phyloP scores from a whole-genome alignment of 176 grass and related monocot genomes.

The Ensete ventricosum region DNA sequence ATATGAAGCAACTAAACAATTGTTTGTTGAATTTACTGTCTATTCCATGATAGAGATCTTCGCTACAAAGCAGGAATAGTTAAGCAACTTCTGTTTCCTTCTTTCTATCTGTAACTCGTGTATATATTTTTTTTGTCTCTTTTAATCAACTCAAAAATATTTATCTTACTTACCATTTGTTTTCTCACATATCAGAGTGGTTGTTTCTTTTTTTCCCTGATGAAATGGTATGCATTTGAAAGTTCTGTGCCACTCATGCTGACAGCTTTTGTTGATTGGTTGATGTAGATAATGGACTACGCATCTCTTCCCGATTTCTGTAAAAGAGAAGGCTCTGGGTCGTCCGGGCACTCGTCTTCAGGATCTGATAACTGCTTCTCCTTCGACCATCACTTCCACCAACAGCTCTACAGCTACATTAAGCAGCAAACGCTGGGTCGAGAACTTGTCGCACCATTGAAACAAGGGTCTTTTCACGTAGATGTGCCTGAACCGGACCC shows the following conservation, averaged over 20 bases:
- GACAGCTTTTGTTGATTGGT: conserved; percentile 9
- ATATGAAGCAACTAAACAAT: neutral
- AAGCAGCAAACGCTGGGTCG: conserved; percentile 40
- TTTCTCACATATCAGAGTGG: no score
- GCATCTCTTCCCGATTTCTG: conserved; percentile 79
- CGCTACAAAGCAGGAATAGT: no score
- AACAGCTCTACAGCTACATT: conserved; percentile 72
- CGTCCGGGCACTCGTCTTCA: conserved; percentile 28
- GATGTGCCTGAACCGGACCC: conserved; percentile 62
- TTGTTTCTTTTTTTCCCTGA: no score
- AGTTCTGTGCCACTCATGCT: neutral
- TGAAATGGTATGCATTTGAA: neutral
- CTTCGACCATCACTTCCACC: conserved; percentile 71
- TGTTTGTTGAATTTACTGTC: no score
- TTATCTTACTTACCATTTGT: no score
- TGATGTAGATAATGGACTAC: conserved; percentile 76
- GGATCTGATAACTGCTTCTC: conserved; percentile 46
- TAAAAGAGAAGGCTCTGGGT: conserved; percentile 39
- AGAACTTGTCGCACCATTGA: conserved; percentile 25
- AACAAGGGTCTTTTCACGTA: conserved; percentile 65
- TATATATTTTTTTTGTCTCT: no score
- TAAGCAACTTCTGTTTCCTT: no score
- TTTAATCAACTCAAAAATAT: no score
- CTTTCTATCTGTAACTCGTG: no score
- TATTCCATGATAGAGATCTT: no score